phyloP scores from a whole-genome alignment of 2,329 filamentous ascomycete genomes.

The Fusarium mangiferae region DNA sequence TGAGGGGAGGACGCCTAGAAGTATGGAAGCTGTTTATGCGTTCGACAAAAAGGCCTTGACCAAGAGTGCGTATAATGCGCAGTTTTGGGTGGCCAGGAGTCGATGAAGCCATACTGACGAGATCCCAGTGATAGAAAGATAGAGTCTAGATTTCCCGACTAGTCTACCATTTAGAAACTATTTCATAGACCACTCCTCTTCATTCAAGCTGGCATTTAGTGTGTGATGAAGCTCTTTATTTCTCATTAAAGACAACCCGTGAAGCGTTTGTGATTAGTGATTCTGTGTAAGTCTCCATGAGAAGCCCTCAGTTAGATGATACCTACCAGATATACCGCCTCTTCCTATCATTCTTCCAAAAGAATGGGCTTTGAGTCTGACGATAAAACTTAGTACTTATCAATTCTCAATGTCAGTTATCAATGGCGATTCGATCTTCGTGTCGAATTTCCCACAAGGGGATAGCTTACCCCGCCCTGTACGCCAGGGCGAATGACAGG shows the following conservation, averaged over 20 bases:
- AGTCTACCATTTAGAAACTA: accelerated
- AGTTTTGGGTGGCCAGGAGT: conserved; percentile 61
- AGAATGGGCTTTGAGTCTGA: too few species aligned
- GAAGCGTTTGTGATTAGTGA: accelerated
- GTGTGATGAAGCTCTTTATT: neutral
- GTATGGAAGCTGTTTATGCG: conserved; percentile 62
- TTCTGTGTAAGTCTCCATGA: too few species aligned
- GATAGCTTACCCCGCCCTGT: conserved; percentile 18
- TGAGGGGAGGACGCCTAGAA: conserved; percentile 53
- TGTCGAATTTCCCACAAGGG: neutral
- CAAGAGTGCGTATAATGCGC: conserved; percentile 64
- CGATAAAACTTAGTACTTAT: neutral
- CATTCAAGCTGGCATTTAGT: neutral
- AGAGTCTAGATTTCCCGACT: accelerated
- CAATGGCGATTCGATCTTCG: neutral
- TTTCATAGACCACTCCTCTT: neutral
- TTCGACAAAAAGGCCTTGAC: conserved; percentile 62
- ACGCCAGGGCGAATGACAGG: neutral
- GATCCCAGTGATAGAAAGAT: accelerated
- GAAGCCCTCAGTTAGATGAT: accelerated
- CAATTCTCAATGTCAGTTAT: neutral
- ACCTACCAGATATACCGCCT: accelerated
- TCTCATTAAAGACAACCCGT: neutral
- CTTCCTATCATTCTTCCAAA: too few species aligned
- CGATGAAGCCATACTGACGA: conserved; percentile 5